A percentile compares a stretch with the other conserved stretches of the same genome.
Evolutionary conservation across 73 alveolate genomes (phyloP).

Genomic region (Stentor roeselii): DNA sequence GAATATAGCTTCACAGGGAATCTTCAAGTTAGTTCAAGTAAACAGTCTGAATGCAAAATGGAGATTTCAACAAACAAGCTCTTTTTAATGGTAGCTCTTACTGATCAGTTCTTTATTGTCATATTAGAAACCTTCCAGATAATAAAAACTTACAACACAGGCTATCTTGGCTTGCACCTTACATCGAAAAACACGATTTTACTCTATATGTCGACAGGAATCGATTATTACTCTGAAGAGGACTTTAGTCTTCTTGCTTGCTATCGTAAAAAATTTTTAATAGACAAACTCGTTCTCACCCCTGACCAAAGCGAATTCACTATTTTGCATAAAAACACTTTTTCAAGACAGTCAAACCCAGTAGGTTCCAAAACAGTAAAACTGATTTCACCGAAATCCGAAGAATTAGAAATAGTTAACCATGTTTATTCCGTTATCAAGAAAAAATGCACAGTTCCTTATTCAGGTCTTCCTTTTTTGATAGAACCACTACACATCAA

Average conservation of each 20-base stretch:
- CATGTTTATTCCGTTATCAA: background rate
- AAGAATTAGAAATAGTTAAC: background rate
- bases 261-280: background rate
- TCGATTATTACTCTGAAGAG: background rate
- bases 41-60: too few relatives aligned
- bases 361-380: background rate
- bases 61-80: too few relatives aligned
- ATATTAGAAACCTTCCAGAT: background rate
- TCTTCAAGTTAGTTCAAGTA: too few relatives aligned
- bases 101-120: background rate
- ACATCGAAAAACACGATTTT: background rate
- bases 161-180: background rate
- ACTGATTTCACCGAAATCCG: background rate
- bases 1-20: too few relatives aligned
- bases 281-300: background rate
- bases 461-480: background rate
- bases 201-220: background rate
- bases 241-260: background rate
- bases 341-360: background rate
- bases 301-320: background rate
- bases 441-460: background rate
- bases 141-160: too few relatives aligned
- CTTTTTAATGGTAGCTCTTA: background rate
- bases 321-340: background rate
- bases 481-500: background rate